Evolutionary conservation across 2,329 filamentous ascomycete species (phyloP).

Genomic region (Trichophyton equinum): DNA sequence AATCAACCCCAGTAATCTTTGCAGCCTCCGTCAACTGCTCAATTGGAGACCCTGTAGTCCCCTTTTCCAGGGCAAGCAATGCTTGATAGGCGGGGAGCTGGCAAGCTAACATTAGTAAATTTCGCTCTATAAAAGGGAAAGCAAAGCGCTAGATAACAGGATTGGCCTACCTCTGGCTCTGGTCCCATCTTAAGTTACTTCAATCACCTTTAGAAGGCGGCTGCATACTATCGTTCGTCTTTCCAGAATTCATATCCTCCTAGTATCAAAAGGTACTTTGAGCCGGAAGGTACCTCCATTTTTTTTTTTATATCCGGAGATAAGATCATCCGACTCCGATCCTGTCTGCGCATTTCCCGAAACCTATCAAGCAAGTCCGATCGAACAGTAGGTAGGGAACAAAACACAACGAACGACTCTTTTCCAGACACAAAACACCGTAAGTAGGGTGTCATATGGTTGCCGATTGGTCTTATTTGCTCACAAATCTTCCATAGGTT

Average conservation of each 20-base stretch:
- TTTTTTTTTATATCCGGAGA: neutral
- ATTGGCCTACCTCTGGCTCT: neutral
- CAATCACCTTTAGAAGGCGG: neutral
- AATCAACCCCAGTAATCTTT: slow-evolving; percentile 31
- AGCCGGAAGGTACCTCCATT: neutral
- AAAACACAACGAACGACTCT: neutral
- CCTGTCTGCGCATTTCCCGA: neutral
- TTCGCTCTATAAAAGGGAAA: slow-evolving; percentile 10
- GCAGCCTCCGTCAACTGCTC: slow-evolving; percentile 31
- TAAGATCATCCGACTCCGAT: neutral
- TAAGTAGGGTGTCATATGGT: neutral
- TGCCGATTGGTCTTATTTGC: neutral
- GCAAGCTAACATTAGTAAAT: slow-evolving; percentile 7
- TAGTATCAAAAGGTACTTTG: neutral
- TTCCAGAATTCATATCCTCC: neutral
- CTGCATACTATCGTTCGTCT: neutral
- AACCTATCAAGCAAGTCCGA: neutral
- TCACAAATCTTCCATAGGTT: neutral
- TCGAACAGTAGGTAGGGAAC: neutral
- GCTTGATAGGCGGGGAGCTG: slow-evolving; percentile 32
- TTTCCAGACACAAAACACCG: neutral
- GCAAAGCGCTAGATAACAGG: neutral
- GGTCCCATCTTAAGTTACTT: neutral
- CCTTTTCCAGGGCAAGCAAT: slow-evolving; percentile 34
- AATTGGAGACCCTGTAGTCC: slow-evolving; percentile 26